These are phyloP conservation scores for Fusarium sp. DNA, from an alignment of 2,329 filamentous ascomycete species.

Conservation along the genomic window DNA sequence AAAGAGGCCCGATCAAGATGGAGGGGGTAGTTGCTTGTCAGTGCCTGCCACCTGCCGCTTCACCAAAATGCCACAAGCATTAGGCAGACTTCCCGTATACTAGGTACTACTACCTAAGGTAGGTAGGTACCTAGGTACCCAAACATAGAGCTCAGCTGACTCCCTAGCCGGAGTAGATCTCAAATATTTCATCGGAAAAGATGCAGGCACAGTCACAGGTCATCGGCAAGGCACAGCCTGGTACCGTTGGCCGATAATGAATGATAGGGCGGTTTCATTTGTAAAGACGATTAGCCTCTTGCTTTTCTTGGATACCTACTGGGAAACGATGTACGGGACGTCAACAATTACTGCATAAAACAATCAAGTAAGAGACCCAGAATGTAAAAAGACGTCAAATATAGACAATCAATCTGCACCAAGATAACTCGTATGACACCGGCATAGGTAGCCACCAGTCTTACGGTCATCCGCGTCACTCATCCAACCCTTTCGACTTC, in stretches of 20 bases:
- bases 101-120: neutral
- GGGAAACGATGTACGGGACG: neutral
- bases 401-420: constrained; percentile 10
- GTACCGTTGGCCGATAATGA: neutral
- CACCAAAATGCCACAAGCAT: neutral
- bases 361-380: neutral
- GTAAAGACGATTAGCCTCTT: neutral
- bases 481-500: constrained; percentile 1
- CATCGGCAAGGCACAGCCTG: neutral
- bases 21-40: neutral
- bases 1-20: neutral
- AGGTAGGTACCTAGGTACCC: too few species aligned
- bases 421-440: constrained; percentile 3
- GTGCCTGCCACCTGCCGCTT: neutral
- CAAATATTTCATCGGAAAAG: neutral
- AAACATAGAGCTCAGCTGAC: neutral
- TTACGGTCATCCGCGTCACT: constrained; percentile 6
- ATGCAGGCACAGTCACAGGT: neutral
- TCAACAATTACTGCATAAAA: neutral
- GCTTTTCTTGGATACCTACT: neutral
- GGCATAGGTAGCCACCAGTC: neutral
- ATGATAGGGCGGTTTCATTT: neutral
- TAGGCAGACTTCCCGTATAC: neutral
- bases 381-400: constrained; percentile 22
- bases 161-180: neutral